A percentile compares a stretch with the other conserved stretches of the same genome.
Conservation (phyloP, 176 grass and related monocot species). For the Pontederia crassipes region DNA sequence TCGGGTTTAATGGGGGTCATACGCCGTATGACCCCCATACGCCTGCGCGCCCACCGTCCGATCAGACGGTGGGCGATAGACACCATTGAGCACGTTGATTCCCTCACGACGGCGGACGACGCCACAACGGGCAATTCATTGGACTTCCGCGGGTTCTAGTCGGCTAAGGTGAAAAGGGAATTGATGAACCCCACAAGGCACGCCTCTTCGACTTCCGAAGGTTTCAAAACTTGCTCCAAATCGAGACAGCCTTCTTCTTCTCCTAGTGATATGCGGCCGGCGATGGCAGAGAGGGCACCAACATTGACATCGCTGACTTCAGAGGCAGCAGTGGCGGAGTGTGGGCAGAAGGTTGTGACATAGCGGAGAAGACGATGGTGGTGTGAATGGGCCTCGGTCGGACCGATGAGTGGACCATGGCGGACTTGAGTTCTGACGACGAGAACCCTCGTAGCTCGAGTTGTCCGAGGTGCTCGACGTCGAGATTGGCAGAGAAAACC, state of each 20-base stretch:
- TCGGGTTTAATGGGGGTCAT: too few relatives aligned
- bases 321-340: too few relatives aligned
- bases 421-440: conserved; percentile 77
- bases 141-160: conserved; percentile 4
- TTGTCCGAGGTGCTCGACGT: too few relatives aligned
- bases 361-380: conserved; percentile 30
- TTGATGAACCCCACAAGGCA: conserved; percentile 73
- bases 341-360: too few relatives aligned
- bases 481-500: too few relatives aligned
- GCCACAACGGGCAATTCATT: conserved; percentile 17
- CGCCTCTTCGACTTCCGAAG: conserved; percentile 44
- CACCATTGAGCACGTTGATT: conserved; percentile 66
- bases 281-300: neutral
- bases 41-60: too few relatives aligned
- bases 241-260: conserved; percentile 67
- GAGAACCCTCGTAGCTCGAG: conserved; percentile 99
- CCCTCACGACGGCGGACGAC: neutral
- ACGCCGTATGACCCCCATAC: too few relatives aligned
- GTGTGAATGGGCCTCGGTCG: conserved; percentile 36
- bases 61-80: conserved; percentile 62
- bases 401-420: neutral
- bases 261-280: conserved; percentile 22
- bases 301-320: too few relatives aligned
- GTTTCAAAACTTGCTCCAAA: too few relatives aligned
- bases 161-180: conserved; percentile 42